Evolutionary conservation across 129 eudicot genomes (phyloP).

Genomic region (Kitagawia praeruptora): DNA sequence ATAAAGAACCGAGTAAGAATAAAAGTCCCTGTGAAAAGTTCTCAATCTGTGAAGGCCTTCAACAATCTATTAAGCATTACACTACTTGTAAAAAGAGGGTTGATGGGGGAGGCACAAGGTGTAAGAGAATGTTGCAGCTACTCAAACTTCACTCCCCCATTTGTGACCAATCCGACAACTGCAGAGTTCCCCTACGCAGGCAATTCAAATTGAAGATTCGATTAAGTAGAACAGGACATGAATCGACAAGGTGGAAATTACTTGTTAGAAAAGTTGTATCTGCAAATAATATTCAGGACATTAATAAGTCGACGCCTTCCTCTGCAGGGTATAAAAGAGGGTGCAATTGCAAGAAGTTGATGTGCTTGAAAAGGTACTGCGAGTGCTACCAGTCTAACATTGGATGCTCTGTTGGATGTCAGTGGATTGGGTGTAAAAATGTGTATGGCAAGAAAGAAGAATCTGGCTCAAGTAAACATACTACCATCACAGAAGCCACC

Average conservation of each 20-base stretch:
- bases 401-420: slow-evolving; percentile 71
- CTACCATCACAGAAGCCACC: too few relatives aligned
- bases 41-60: slow-evolving; percentile 73
- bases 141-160: slow-evolving; percentile 74
- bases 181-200: slow-evolving; percentile 94
- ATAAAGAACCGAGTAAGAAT: slow-evolving; percentile 42
- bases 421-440: slow-evolving; percentile 81
- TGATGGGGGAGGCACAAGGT: slow-evolving; percentile 66
- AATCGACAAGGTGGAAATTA: slow-evolving; percentile 46
- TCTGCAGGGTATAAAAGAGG: slow-evolving; percentile 65
- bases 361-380: slow-evolving; percentile 67
- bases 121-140: slow-evolving; percentile 92
- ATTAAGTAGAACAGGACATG: slow-evolving; percentile 32
- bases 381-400: slow-evolving; percentile 82
- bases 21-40: slow-evolving; percentile 62
- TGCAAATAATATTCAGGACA: slow-evolving; percentile 66
- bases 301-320: slow-evolving; percentile 21
- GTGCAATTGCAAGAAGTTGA: slow-evolving; percentile 85
- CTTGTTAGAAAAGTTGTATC: slow-evolving; percentile 63
- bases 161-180: slow-evolving; percentile 64
- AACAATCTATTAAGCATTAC: slow-evolving; percentile 63
- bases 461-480: too few relatives aligned
- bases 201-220: slow-evolving; percentile 52
- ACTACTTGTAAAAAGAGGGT: slow-evolving; percentile 66
- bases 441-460: slow-evolving; percentile 51